Evolutionary conservation across 345 rosid species (phyloP).

Genomic region (Alliaria petiolata): DNA sequence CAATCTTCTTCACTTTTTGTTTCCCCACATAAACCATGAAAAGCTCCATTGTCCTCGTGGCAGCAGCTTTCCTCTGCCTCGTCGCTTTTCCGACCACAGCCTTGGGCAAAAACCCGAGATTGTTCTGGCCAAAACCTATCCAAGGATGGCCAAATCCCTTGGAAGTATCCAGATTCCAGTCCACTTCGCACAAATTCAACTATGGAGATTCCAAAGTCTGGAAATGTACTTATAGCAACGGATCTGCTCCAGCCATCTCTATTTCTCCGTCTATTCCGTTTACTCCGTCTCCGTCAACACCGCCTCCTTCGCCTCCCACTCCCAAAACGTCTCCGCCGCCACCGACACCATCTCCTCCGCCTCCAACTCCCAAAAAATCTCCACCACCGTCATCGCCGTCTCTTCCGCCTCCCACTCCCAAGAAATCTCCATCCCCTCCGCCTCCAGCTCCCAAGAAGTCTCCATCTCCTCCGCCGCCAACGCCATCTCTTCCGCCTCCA

Average conservation of each 20-base stretch:
- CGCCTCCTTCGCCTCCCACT: background rate
- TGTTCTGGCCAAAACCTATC: background rate
- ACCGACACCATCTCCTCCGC: background rate
- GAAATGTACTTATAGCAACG: slow-evolving; percentile 25
- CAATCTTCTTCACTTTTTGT: background rate
- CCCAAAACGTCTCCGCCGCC: background rate
- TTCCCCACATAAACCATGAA: background rate
- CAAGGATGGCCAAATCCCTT: slow-evolving; percentile 20
- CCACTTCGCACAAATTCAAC: background rate
- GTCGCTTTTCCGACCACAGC: slow-evolving; percentile 12
- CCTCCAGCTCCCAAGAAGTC: background rate
- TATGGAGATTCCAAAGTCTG: slow-evolving; percentile 19
- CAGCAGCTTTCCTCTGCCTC: background rate
- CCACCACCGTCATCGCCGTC: background rate
- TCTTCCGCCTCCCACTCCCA: background rate
- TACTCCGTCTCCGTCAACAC: background rate
- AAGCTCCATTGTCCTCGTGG: background rate
- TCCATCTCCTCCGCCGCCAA: background rate
- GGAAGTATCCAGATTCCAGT: background rate
- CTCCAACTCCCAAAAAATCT: background rate
- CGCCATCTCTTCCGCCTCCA: background rate
- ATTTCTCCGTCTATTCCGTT: slow-evolving; percentile 1
- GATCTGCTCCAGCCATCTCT: slow-evolving; percentile 26
- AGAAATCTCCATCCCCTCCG: background rate
- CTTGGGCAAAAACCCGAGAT: background rate